Evolutionary conservation across 495 filamentous ascomycete species (phyloP), one percentile per base, ranked within the genome.

Genomic region (Aspergillus funiculosus): DNA sequence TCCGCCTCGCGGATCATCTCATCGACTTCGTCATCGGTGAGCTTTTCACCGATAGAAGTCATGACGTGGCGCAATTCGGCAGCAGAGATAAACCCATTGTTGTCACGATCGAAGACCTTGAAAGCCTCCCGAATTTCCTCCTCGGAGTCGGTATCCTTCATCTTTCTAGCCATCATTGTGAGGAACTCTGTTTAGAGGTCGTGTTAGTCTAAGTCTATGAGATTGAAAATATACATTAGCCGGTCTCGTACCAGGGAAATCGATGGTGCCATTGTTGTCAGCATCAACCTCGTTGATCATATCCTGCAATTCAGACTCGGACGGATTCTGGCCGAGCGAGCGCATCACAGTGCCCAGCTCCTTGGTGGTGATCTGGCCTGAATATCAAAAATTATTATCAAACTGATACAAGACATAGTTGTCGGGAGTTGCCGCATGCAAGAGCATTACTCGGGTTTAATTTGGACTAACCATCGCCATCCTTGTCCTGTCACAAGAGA

Each of bases 231-330:
- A n/a, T n/a, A n/a, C n/a, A n/a, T n/a, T n/a, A n/a, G 11, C 22
- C 35, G 6, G 31, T 51, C 53, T 50, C 74, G 46, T 83, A 95
- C 90, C 90, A 58, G 91, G 91, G 71, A 98, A 98, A 68, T 98
- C 94, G 57, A 98, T 98, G 52, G 92, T 97, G 71, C 92, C 92
- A 64, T 97, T 98, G 81, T 96, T 97, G 75, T 97, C 91, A 62
- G 92, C 89, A 60, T 98, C 92, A 46, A 98, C 94, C 75, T 97
- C 94, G 76, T 97, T 96, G 77, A 98, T 97, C 92, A 98, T 97
- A 66, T 97, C 94, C 73, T 97, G 94, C 52, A 98, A 77, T 72
- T 98, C 92, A 43, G 90, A 95, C 76, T 97, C 91, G 61, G 89
- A 95, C 48, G 94, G 92, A 75, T 97, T 98, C 73, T 98, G 94